A percentile compares a stretch with the other conserved stretches of the same genome.
Conservation (phyloP, 192 early-diverging fungal species). For the Podila clonocystis region DNA sequence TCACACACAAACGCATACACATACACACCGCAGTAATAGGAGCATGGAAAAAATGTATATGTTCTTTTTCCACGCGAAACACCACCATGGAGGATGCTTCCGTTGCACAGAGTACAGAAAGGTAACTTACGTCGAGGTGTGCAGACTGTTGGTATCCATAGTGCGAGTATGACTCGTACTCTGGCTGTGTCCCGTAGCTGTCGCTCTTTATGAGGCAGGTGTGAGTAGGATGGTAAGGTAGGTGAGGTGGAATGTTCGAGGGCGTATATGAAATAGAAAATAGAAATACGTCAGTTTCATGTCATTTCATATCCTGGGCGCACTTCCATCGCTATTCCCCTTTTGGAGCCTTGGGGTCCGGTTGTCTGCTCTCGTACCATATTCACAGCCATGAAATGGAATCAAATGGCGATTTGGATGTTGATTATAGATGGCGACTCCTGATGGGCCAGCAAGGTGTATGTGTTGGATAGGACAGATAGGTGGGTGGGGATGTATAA, state of each 20-base stretch:
- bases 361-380: conserved; percentile 10
- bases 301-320: too few relatives aligned
- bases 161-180: conserved; percentile 41
- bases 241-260: background rate
- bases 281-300: background rate
- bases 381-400: conserved; percentile 20
- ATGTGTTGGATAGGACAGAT: too few relatives aligned
- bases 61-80: conserved; percentile 3
- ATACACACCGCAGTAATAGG: too few relatives aligned
- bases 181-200: conserved; percentile 26
- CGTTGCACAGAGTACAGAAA: background rate
- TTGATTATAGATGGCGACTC: too few relatives aligned
- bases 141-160: conserved; percentile 30
- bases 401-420: conserved; percentile 1
- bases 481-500: background rate
- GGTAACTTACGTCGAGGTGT: conserved; percentile 38
- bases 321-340: background rate
- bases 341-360: background rate
- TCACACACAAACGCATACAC: background rate
- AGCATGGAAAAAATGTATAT: background rate
- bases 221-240: background rate
- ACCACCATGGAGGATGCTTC: background rate
- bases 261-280: background rate
- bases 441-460: too few relatives aligned
- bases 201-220: conserved; percentile 21